These are phyloP conservation scores for Stenogyne calaminthoides DNA, from an alignment of 305 asterid genomes.

Conservation along the genomic window DNA sequence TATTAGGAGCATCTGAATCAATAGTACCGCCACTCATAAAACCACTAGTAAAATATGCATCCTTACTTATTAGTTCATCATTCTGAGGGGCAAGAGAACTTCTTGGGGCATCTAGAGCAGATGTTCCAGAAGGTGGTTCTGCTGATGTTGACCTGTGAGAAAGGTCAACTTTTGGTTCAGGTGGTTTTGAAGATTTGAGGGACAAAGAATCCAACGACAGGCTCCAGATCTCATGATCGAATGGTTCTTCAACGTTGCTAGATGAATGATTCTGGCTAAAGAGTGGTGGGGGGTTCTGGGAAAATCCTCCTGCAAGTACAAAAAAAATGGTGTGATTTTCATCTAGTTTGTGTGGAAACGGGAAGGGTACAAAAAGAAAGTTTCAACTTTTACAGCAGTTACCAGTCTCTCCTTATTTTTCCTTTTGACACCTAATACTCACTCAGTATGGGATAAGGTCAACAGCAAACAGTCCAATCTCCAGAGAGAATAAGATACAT, in stretches of 20 bases:
- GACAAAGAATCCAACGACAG: constrained; percentile 58
- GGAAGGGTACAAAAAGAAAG: not conserved
- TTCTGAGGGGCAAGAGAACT: constrained; percentile 40
- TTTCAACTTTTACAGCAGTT: not conserved
- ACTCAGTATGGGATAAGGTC: not conserved
- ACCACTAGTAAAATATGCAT: constrained; percentile 39
- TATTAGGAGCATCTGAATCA: constrained; percentile 39
- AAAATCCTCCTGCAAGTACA: constrained; percentile 60
- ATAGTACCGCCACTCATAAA: constrained; percentile 36
- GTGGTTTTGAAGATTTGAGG: constrained; percentile 40
- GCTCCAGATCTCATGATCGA: constrained; percentile 45
- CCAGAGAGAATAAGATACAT: constrained; percentile 8
- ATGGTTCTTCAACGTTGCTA: constrained; percentile 61
- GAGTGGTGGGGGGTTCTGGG: constrained; percentile 78
- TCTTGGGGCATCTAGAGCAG: constrained; percentile 37
- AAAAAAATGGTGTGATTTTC: not conserved
- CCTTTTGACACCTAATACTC: constrained; percentile 11
- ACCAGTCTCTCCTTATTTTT: not conserved
- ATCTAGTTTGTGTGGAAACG: not conserved
- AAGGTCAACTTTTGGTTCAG: constrained; percentile 46
- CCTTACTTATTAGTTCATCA: constrained; percentile 40
- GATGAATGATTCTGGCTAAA: constrained; percentile 58
- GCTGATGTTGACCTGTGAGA: constrained; percentile 35
- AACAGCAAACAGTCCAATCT: constrained; percentile 12
- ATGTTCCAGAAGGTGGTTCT: constrained; percentile 37